Evolutionary conservation across 2,329 filamentous ascomycete species (phyloP).

Genomic region (Nigrospora sphaerica): DNA sequence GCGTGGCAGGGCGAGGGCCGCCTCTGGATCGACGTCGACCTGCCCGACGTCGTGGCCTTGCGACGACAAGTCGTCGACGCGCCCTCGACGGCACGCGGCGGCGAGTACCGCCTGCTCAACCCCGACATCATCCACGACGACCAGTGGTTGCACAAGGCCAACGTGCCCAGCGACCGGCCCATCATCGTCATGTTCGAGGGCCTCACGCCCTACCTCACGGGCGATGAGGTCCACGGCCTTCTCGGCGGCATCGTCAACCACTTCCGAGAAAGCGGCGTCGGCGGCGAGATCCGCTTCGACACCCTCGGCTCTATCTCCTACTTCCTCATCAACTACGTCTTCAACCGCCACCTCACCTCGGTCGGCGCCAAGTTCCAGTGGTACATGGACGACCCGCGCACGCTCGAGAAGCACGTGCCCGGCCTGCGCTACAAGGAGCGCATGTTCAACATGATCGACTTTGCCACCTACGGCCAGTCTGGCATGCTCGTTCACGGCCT

Average conservation of each 20-base stretch:
- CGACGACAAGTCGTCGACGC: background rate
- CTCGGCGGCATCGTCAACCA: background rate
- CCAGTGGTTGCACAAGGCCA: background rate
- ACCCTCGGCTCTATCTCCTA: background rate
- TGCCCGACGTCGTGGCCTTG: background rate
- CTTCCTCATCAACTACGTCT: background rate
- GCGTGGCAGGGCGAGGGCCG: background rate
- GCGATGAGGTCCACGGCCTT: background rate
- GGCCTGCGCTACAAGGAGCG: background rate
- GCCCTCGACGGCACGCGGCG: background rate
- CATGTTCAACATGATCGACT: background rate
- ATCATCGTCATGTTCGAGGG: conserved; percentile 1
- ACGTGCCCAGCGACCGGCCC: background rate
- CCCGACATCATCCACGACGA: background rate
- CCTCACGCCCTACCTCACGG: background rate
- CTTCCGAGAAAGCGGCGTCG: background rate
- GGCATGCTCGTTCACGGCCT: background rate
- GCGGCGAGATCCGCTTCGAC: background rate
- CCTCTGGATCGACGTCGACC: background rate
- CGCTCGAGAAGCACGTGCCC: background rate
- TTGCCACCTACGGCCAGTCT: background rate
- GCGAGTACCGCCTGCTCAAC: conserved; percentile 1
- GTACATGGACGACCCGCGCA: background rate
- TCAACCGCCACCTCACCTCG: background rate
- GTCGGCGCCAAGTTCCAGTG: background rate